Evolutionary conservation across 2,329 filamentous ascomycete genomes (phyloP), one percentile per base, ranked within the genome.

Genomic region (Colletotrichum lini): DNA sequence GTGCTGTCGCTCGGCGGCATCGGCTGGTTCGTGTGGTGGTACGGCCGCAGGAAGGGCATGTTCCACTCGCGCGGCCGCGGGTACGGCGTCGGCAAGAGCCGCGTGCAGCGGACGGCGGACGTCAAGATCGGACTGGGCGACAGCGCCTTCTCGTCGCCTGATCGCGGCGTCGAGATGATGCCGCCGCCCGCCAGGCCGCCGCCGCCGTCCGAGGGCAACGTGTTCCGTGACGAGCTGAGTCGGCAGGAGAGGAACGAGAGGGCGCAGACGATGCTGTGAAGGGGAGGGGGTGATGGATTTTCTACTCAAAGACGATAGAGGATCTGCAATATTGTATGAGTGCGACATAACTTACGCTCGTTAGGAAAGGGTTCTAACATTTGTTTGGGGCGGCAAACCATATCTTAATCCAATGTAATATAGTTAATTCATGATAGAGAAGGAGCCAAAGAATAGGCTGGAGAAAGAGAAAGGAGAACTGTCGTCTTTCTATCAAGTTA

Each of bases 11-110:
- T 72, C 35, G 49, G 16, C 7, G 49, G 57, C 4, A 72, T 73
- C 42, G 65, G 26, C 35, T 60, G 62, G 65, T 72, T 74, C 26
- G 40, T 72, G 2, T 72, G 72, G 60, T 70, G 69, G 68, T 72
- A 72, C 54, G 60, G 65, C 23, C 23, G 69, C 23, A 23, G 64
- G 18, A 71, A 61, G 49, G 70, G 61, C 57, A 63, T 67, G 61
- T 70, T 73, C 10, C n/a, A n/a, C 18, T 64, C 59, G n/a, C 44
- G 66, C 26, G 54, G 70, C 50, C 65, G 68, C 26, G 70, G 72
- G 15, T 73, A 73, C 23, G 72, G 72, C 21, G 50, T 73, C 4
- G 64, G 72, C 3, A 62, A 73, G 71, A 73, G 72, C 45, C 67
- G 70, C 18, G 54, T 30, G 0, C 66, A 73, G 66, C 49, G 71